Base-by-base conservation (phyloP, 345 rosid genomes). In the Passiflora organensis region DNA sequence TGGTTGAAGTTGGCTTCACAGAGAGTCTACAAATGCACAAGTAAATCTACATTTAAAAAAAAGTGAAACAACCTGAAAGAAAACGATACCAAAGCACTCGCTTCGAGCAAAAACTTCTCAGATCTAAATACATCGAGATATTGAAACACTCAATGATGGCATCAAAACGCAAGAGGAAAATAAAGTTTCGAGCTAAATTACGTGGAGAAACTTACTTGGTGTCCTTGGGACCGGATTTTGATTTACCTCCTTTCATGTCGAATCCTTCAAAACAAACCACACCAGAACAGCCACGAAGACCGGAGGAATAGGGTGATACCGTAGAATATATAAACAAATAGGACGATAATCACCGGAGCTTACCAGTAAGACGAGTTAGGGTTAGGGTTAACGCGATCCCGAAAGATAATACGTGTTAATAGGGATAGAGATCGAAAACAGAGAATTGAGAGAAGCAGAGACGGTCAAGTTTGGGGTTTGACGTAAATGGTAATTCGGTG, bases 201-300 rank as follows among this genome's bases (percentile, higher is more conserved):
- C 24, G 22, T 10, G 52, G 22, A 21, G 46, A 60, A 53, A 59
- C 86, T 78, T 51, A 93, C 99, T 80, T 82, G 18, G 85, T 9
- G 75, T 57, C 80, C 81, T 75, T 86, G n/a, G 91, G 44, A 19
- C 83, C 95, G 5, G 95, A 59, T 79, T 79, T 84, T 4, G 99
- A 82, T 76, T 79, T 93, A 50, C 82, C 91, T 76, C 96, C 99
- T 69, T 93, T 93, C 99, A 89, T 93, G 56, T 45, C 72, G 43
- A 75, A 77, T 72, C 73, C 91, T 89, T 76, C 72, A 71, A 2
- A 2, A n/a, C n/a, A n/a, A 0, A 36, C 1, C 54, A 46, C 23
- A 63, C 6, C 47, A 17, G 62, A 76, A 72, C 78, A 66, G 61
- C 42, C 0, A 68, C 5, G 11, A 23, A 62, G 63, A 22, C 16